Conservation (phyloP, 352 stramenopile species). For the Albugo candida region DNA sequence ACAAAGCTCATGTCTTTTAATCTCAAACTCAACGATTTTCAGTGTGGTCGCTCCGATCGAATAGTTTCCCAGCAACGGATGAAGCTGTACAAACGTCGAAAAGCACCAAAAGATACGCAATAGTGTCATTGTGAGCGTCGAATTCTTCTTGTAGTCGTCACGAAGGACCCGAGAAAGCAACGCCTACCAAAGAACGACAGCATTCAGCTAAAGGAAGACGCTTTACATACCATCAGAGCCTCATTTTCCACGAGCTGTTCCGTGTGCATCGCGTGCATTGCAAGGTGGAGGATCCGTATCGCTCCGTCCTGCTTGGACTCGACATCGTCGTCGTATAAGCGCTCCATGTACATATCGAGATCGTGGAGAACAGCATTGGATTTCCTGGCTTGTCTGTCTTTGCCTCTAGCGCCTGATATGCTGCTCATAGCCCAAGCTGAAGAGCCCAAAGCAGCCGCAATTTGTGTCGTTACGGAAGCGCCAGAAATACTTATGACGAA, state of each 20-base stretch:
- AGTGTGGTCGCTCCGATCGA: conserved; percentile 86
- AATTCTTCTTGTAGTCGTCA: conserved; percentile 90
- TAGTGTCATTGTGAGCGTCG: conserved; percentile 87
- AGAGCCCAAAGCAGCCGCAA: neutral
- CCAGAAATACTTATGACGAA: too few species aligned
- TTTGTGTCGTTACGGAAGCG: too few species aligned
- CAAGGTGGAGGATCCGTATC: conserved; percentile 83
- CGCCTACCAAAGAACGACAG: conserved; percentile 14
- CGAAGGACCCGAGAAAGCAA: conserved; percentile 84
- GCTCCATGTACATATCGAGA: conserved; percentile 87
- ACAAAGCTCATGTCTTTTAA: conserved; percentile 74
- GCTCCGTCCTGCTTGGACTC: conserved; percentile 75
- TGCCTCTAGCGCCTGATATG: too few species aligned
- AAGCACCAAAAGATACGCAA: conserved; percentile 91
- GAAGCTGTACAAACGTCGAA: conserved; percentile 89
- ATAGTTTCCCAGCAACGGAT: conserved; percentile 84
- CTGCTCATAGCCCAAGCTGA: neutral
- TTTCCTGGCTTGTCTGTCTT: neutral
- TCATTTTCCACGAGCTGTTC: conserved; percentile 88
- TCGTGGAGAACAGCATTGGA: conserved; percentile 22
- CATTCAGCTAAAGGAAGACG: too few species aligned
- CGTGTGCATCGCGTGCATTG: conserved; percentile 77
- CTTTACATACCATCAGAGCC: conserved; percentile 68
- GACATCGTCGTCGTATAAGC: conserved; percentile 83
- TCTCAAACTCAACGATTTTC: conserved; percentile 89